Evolutionary conservation across 1,139 yeast genomes (phyloP), one percentile per base, ranked within the genome.

Genomic region (Debaryomycetaceae sp.): DNA sequence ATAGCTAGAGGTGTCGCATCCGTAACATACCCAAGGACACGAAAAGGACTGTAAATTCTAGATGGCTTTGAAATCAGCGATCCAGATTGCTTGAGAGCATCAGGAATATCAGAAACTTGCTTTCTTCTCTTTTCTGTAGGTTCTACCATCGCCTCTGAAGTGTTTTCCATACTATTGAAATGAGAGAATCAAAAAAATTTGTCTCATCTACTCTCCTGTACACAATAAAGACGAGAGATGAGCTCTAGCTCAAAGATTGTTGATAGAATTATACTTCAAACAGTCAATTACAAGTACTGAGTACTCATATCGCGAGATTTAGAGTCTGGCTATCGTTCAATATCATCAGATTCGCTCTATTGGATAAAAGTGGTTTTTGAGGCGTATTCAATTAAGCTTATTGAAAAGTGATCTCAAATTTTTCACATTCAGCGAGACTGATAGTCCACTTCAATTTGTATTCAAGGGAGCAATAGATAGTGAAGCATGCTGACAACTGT

Each of bases 1-100:
- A 90, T 72, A 8, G 97, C 89, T 61, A 90, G 87, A 2, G 98
- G 98, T 1, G 79, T 75, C 31, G 81, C 85, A 58, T 89, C 88
- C 33, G 89, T 75, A 24, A 86, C 88, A 59, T 83, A 83, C 6
- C 95, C 95, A 6, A 75, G 52, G 4, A 71, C 75, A 46, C 79
- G 55, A 54, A 74, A 75, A 1, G 79, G 79, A 47, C 75, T 69
- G 57, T 72, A 75, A 20, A 75, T 67, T 46, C 61, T 64, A 3
- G 76, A 71, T 6, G 61, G 52, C 45, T 48, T 57, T 11, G 31
- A 27, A 17, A 2, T 4, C 20, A 17, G 20, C 9, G 24, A 31
- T 23, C 23, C 6, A 39, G 43, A 3, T 23, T 24, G 42, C 34
- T 41, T 41, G 5, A 6, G 6, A 11, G 13, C 34, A 23, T 34